Evolutionary conservation across 1,284 basidiomycete species (phyloP).

Genomic region (Heterobasidion occidentale): DNA sequence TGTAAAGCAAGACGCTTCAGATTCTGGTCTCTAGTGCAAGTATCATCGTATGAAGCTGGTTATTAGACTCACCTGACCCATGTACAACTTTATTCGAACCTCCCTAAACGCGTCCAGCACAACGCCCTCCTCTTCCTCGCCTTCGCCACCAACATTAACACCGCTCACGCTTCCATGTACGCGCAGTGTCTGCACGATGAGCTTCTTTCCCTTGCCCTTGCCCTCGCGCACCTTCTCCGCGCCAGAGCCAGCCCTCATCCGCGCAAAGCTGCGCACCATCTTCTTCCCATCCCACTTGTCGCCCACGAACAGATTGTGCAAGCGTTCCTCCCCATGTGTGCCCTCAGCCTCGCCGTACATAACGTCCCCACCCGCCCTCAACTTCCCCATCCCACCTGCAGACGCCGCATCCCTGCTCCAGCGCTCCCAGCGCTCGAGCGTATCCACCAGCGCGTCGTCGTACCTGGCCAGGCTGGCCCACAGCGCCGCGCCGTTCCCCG

Average conservation of each 20-base stretch:
- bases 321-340: constrained; percentile 21
- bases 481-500: constrained; percentile 27
- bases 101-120: constrained; percentile 65
- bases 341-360: not conserved
- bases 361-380: constrained; percentile 19
- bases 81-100: constrained; percentile 71
- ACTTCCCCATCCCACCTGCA: constrained; percentile 29
- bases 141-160: constrained; percentile 6
- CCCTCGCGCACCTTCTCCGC: constrained; percentile 14
- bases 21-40: constrained; percentile 4
- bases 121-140: constrained; percentile 30
- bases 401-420: constrained; percentile 32
- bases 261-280: constrained; percentile 72
- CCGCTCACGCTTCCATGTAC: not conserved
- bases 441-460: constrained; percentile 56
- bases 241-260: constrained; percentile 37
- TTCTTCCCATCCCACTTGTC: constrained; percentile 64
- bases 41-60: not conserved
- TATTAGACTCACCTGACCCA: constrained; percentile 49
- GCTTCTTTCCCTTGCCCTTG: constrained; percentile 28
- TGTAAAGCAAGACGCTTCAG: constrained; percentile 17
- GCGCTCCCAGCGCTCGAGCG: constrained; percentile 53
- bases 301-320: constrained; percentile 37
- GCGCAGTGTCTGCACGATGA: constrained; percentile 23
- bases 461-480: constrained; percentile 78